These are phyloP conservation scores for Auxenochlorella protothecoides DNA, from an alignment of 139 green algal genomes.

Conservation along the genomic window DNA sequence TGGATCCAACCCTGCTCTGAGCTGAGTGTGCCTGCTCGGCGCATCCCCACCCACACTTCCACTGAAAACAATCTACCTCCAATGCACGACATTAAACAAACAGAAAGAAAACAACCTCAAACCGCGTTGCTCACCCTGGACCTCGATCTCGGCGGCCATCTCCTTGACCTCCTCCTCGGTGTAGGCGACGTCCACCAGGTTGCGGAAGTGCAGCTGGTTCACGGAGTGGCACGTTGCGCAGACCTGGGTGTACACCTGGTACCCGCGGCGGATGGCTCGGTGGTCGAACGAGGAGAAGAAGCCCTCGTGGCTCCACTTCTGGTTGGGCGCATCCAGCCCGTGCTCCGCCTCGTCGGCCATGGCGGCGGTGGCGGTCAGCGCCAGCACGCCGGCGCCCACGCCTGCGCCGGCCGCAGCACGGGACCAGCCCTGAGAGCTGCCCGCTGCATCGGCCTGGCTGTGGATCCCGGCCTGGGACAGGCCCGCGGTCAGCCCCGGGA, in stretches of 20 bases:
- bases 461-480: too few relatives aligned
- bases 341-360: slow-evolving; percentile 81
- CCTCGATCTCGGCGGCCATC: slow-evolving; percentile 81
- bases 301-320: slow-evolving; percentile 87
- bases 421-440: neutral
- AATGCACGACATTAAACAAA: too few relatives aligned
- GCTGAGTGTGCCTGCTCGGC: neutral
- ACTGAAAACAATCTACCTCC: neutral
- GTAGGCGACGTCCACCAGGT: slow-evolving; percentile 93
- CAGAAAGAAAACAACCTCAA: too few relatives aligned
- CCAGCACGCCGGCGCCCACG: slow-evolving; percentile 15
- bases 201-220: slow-evolving; percentile 84
- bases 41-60: neutral
- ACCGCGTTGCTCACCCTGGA: slow-evolving; percentile 19
- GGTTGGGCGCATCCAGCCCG: slow-evolving; percentile 72
- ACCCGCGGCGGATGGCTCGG: slow-evolving; percentile 80
- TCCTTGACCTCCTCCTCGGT: slow-evolving; percentile 97
- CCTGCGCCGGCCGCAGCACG: slow-evolving; percentile 3
- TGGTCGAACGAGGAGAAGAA: slow-evolving; percentile 90
- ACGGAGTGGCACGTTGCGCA: slow-evolving; percentile 95
- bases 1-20: neutral
- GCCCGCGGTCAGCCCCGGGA: too few relatives aligned
- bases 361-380: slow-evolving; percentile 21
- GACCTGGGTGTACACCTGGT: slow-evolving; percentile 78
- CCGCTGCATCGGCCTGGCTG: too few relatives aligned